Percentiles rank a stretch among this genome's conserved stretches.
Conservation (phyloP, 768 basidiomycete genomes). For the Pleurotus djamor region DNA sequence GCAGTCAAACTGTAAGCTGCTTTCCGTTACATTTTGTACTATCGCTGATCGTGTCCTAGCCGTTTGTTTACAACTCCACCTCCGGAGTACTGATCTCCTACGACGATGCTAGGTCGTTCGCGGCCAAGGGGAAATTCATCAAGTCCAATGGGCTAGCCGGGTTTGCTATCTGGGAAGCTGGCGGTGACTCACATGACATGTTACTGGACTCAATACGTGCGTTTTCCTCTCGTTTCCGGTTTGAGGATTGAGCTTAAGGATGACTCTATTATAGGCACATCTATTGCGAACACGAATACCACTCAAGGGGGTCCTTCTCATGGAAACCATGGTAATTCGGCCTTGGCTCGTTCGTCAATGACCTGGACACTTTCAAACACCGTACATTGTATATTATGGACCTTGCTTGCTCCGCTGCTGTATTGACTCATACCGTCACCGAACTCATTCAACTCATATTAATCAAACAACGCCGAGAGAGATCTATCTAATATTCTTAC, state of each 20-base stretch:
- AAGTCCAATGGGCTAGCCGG: constrained; percentile 51
- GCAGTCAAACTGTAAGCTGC: constrained; percentile 67
- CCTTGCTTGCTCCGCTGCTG: neutral
- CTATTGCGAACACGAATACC: neutral
- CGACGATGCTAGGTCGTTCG: constrained; percentile 61
- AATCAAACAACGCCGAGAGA: no score
- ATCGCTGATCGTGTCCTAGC: constrained; percentile 35
- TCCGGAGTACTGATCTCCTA: constrained; percentile 61
- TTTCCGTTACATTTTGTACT: neutral
- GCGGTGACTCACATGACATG: constrained; percentile 59
- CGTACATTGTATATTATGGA: neutral
- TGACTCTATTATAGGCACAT: neutral
- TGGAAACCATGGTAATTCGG: neutral
- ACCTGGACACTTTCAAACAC: neutral
- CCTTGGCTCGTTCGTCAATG: neutral
- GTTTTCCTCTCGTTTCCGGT: constrained; percentile 9
- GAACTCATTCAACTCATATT: no score
- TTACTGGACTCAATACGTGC: constrained; percentile 59
- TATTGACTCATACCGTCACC: neutral
- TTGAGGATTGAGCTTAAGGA: neutral
- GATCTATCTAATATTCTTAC: no score
- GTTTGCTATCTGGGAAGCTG: constrained; percentile 73
- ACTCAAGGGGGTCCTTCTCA: neutral
- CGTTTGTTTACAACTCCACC: constrained; percentile 60
- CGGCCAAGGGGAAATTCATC: constrained; percentile 62